Conservation (phyloP, 306 rosid genomes). For the Lathyrus oleraceus region DNA sequence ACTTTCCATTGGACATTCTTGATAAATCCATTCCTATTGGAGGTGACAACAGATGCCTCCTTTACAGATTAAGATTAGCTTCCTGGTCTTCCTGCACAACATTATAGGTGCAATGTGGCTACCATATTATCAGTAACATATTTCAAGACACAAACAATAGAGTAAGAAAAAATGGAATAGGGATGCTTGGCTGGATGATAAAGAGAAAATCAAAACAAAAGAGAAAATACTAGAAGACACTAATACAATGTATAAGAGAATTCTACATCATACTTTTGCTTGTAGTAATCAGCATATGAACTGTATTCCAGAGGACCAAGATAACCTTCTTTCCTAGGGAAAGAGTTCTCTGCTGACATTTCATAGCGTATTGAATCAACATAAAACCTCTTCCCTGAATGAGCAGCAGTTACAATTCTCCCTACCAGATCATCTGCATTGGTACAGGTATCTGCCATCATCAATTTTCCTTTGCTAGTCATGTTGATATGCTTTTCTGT, state of each 20-base stretch:
- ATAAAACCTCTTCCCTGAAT: constrained; percentile 96
- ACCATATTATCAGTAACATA: constrained; percentile 39
- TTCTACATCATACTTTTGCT: constrained; percentile 72
- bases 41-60: constrained; percentile 51
- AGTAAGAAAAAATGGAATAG: constrained; percentile 26
- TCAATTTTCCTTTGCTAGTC: constrained; percentile 57
- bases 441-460: constrained; percentile 85
- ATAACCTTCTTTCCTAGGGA: constrained; percentile 97
- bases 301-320: constrained; percentile 99
- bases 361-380: constrained; percentile 90
- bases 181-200: constrained; percentile 22
- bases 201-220: constrained; percentile 18
- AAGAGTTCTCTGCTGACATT: constrained; percentile 93
- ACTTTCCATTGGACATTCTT: constrained; percentile 40
- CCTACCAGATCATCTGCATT: constrained; percentile 78
- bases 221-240: constrained; percentile 23
- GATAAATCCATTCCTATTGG: constrained; percentile 38
- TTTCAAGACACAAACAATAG: not conserved
- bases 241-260: constrained; percentile 38
- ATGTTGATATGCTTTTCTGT: constrained; percentile 45
- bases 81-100: constrained; percentile 66
- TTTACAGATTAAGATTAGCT: constrained; percentile 64
- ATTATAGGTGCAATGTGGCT: constrained; percentile 52
- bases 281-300: constrained; percentile 97
- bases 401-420: constrained; percentile 95